phyloP scores from a whole-genome alignment of 2,329 filamentous ascomycete species.

The Sporothrix mexicana region DNA sequence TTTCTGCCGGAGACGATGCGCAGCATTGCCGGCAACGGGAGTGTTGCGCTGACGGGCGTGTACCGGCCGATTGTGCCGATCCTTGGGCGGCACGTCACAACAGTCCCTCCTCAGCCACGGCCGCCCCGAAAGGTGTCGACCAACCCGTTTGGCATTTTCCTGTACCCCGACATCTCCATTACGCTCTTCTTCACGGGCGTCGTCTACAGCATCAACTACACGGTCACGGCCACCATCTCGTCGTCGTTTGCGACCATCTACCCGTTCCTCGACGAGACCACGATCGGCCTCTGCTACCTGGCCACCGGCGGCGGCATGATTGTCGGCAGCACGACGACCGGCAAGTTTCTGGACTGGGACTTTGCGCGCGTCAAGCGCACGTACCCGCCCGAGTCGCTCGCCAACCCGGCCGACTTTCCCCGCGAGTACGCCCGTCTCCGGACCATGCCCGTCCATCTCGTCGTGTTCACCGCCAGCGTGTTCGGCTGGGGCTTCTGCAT shows the following conservation, averaged over 20 bases:
- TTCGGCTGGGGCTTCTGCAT: constrained; percentile 44
- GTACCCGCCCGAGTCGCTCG: neutral
- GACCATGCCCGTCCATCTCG: constrained; percentile 40
- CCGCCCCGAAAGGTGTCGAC: constrained; percentile 2
- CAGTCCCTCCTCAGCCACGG: neutral
- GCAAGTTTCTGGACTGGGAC: constrained; percentile 44
- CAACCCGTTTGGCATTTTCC: constrained; percentile 45
- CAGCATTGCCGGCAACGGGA: constrained; percentile 43
- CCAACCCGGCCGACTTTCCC: constrained; percentile 38
- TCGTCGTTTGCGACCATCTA: constrained; percentile 43
- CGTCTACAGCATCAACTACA: constrained; percentile 47
- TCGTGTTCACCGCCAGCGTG: constrained; percentile 40
- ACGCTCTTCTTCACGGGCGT: constrained; percentile 45
- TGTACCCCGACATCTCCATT: constrained; percentile 43
- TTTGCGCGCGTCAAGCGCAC: constrained; percentile 40
- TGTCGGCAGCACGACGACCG: constrained; percentile 41
- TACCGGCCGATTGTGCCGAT: constrained; percentile 39
- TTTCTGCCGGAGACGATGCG: constrained; percentile 45
- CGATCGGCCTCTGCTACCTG: constrained; percentile 45
- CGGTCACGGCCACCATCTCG: constrained; percentile 46
- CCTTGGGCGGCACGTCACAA: constrained; percentile 34
- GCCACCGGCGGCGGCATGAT: constrained; percentile 44
- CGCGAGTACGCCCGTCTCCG: constrained; percentile 42
- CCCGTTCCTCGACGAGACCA: constrained; percentile 42
- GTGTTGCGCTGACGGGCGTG: constrained; percentile 34